A percentile compares a stretch with the other conserved stretches of the same genome.
Evolutionary conservation across 2,329 filamentous ascomycete species (phyloP).

Genomic region (Colletotrichum gloeosporioides): DNA sequence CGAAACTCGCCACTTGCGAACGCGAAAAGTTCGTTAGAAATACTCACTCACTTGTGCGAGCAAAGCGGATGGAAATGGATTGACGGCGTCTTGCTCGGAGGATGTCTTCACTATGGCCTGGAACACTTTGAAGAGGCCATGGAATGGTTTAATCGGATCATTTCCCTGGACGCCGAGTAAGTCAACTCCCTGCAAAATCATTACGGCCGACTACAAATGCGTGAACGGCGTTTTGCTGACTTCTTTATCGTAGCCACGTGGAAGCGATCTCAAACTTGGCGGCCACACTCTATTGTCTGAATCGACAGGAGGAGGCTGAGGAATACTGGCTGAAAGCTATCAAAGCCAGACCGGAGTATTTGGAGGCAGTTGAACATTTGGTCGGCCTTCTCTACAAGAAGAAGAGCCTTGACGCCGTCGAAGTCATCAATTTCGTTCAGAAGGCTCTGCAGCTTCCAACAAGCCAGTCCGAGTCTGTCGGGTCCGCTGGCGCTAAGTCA

Average conservation of each 20-base stretch:
- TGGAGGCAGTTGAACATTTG: slow-evolving; percentile 94
- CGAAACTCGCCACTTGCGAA: slow-evolving; percentile 25
- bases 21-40: slow-evolving; percentile 72
- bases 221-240: background rate
- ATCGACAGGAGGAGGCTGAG: slow-evolving; percentile 83
- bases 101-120: slow-evolving; percentile 89
- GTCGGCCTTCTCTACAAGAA: slow-evolving; percentile 88
- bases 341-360: slow-evolving; percentile 81
- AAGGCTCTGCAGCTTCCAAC: slow-evolving; percentile 56
- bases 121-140: slow-evolving; percentile 81
- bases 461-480: slow-evolving; percentile 39
- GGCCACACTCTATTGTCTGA: slow-evolving; percentile 84
- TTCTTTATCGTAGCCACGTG: slow-evolving; percentile 66
- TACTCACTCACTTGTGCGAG: slow-evolving; percentile 76
- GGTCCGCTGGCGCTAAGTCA: background rate
- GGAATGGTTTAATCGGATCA: slow-evolving; percentile 74
- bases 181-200: slow-evolving; percentile 25
- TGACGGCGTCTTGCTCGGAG: slow-evolving; percentile 89
- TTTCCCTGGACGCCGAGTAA: slow-evolving; percentile 61
- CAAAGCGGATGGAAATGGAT: slow-evolving; percentile 88
- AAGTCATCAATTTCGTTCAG: slow-evolving; percentile 87
- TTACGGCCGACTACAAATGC: background rate
- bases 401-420: slow-evolving; percentile 82
- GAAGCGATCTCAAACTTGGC: slow-evolving; percentile 95
- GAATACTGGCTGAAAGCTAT: slow-evolving; percentile 86